phyloP scores from a whole-genome alignment of 2,329 filamentous ascomycete genomes.

The Verticillium klebahnii region DNA sequence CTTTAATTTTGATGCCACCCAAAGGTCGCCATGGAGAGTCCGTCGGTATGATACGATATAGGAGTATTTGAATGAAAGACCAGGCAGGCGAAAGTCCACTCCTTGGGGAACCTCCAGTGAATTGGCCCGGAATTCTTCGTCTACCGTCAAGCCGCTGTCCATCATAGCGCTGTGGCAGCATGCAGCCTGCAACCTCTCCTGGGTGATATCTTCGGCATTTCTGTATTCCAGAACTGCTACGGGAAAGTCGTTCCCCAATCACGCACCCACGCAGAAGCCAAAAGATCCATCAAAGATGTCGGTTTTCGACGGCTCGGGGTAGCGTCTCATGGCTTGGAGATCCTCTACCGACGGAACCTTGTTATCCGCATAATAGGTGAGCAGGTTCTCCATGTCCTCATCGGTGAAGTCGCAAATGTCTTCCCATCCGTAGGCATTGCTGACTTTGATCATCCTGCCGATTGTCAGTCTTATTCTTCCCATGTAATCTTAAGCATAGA shows the following conservation, averaged over 20 bases:
- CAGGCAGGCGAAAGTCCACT: no score
- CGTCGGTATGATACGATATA: no score
- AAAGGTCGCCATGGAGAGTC: no score
- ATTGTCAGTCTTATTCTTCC: neutral
- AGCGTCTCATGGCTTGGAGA: slow-evolving; percentile 49
- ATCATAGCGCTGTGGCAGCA: no score
- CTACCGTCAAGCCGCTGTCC: no score
- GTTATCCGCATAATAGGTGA: slow-evolving; percentile 64
- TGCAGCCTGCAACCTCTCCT: no score
- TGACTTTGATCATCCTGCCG: slow-evolving; percentile 82
- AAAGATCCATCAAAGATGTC: slow-evolving; percentile 57
- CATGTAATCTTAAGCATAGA: slow-evolving; percentile 6
- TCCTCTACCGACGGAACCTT: slow-evolving; percentile 52
- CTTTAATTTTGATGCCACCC: no score
- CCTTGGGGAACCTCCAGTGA: no score
- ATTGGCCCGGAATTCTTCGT: no score
- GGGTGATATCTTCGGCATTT: no score
- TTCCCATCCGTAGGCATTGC: slow-evolving; percentile 79
- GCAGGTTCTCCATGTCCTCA: slow-evolving; percentile 77
- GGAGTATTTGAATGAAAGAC: no score
- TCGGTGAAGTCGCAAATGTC: slow-evolving; percentile 80
- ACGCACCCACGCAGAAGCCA: slow-evolving; percentile 49
- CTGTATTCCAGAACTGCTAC: no score
- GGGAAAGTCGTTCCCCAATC: neutral
- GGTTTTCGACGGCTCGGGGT: slow-evolving; percentile 31